Percentiles rank a stretch among this genome's conserved stretches.
Conservation (phyloP, 805 yeast genomes). For the Kodamaea fukazawae region DNA sequence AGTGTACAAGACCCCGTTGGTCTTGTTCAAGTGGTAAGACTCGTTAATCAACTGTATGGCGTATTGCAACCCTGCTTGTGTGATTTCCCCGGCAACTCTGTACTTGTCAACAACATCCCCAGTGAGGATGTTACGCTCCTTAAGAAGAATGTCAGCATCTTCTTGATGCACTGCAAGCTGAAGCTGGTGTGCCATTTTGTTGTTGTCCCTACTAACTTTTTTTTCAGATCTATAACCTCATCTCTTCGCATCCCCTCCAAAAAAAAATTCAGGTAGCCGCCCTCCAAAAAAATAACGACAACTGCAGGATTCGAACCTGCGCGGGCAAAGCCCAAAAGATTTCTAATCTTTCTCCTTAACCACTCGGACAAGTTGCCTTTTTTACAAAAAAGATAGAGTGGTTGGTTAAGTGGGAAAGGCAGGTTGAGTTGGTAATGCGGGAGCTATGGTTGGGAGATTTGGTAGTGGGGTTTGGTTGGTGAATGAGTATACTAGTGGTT, state of each 20-base stretch:
- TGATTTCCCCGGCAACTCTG: slow-evolving; percentile 82
- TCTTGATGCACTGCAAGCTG: slow-evolving; percentile 73
- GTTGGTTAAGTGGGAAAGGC: no score
- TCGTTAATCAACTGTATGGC: slow-evolving; percentile 65
- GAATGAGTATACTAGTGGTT: no score
- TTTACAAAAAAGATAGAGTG: neutral
- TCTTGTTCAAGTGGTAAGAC: slow-evolving; percentile 60
- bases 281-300: slow-evolving; percentile 9
- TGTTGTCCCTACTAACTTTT: slow-evolving; percentile 1
- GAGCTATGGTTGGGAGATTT: no score
- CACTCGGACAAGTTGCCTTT: slow-evolving; percentile 11
- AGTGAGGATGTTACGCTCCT: slow-evolving; percentile 66
- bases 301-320: slow-evolving; percentile 18
- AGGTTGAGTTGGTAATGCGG: no score
- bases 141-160: slow-evolving; percentile 69
- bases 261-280: neutral
- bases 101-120: slow-evolving; percentile 72
- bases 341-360: slow-evolving; percentile 12
- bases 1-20: slow-evolving; percentile 43
- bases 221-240: slow-evolving; percentile 7
- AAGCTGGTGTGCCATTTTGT: slow-evolving; percentile 37
- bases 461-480: no score
- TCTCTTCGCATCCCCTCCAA: slow-evolving; percentile 3
- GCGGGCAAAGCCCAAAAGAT: slow-evolving; percentile 14
- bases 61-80: slow-evolving; percentile 77